Evolutionary conservation across 768 basidiomycete species (phyloP).

Genomic region (Clitopilus hobsonii): DNA sequence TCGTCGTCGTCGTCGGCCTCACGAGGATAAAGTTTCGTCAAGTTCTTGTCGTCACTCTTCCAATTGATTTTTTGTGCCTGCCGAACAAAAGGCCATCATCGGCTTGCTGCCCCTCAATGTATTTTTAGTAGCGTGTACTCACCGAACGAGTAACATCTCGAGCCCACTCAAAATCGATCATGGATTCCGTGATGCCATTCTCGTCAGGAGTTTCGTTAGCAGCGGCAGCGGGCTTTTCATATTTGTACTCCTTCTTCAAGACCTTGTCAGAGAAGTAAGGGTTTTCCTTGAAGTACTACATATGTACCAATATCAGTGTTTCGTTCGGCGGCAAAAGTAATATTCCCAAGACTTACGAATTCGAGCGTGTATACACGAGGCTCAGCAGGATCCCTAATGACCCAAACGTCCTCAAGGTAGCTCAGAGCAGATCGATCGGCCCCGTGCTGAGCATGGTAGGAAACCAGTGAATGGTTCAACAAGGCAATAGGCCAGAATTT

Average conservation of each 20-base stretch:
- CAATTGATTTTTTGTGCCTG: constrained; percentile 62
- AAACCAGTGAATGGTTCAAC: constrained; percentile 64
- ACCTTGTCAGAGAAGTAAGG: constrained; percentile 75
- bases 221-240: constrained; percentile 48
- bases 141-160: constrained; percentile 68
- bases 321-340: background rate
- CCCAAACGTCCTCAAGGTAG: constrained; percentile 84
- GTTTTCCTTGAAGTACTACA: constrained; percentile 81
- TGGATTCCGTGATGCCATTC: constrained; percentile 72
- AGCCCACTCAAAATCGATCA: constrained; percentile 80
- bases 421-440: constrained; percentile 79
- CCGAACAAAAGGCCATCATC: constrained; percentile 29
- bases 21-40: constrained; percentile 77
- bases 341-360: constrained; percentile 63
- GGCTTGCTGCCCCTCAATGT: constrained; percentile 3
- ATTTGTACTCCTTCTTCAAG: constrained; percentile 81
- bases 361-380: constrained; percentile 80
- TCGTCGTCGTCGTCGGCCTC: constrained; percentile 57
- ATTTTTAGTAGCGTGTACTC: constrained; percentile 16
- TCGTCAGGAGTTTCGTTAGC: constrained; percentile 57
- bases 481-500: constrained; percentile 88
- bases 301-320: constrained; percentile 5
- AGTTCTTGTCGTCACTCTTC: constrained; percentile 73
- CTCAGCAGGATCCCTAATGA: constrained; percentile 68
- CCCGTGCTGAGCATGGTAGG: constrained; percentile 63